phyloP scores from a whole-genome alignment of 352 stramenopile species.

The Phytophthora hybrid region DNA sequence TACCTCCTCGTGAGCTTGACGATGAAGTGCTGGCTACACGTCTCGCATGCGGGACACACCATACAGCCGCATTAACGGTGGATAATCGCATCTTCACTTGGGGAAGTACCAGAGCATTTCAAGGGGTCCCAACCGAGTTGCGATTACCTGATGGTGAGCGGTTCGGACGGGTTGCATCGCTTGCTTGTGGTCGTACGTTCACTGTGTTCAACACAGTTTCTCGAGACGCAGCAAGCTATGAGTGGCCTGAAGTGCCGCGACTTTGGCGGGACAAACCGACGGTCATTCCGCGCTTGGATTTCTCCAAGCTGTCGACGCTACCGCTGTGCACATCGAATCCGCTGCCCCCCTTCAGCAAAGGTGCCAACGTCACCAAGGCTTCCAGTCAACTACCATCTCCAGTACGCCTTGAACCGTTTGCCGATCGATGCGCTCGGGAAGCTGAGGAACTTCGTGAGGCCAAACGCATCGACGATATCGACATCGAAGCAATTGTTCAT shows the following conservation, averaged over 20 bases:
- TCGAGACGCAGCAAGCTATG: slow-evolving; percentile 62
- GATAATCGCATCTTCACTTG: slow-evolving; percentile 73
- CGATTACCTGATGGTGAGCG: slow-evolving; percentile 37
- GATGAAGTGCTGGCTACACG: slow-evolving; percentile 52
- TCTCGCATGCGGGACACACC: slow-evolving; percentile 73
- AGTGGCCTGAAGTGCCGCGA: slow-evolving; percentile 54
- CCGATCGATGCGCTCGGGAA: slow-evolving; percentile 48
- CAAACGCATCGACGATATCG: slow-evolving; percentile 65
- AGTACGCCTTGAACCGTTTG: slow-evolving; percentile 62
- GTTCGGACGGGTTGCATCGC: slow-evolving; percentile 61
- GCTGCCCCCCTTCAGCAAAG: slow-evolving; percentile 33
- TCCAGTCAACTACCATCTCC: slow-evolving; percentile 25
- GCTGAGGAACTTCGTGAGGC: slow-evolving; percentile 45
- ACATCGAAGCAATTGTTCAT: slow-evolving; percentile 73
- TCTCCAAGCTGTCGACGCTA: slow-evolving; percentile 47
- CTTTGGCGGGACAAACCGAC: slow-evolving; percentile 57
- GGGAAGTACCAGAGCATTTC: slow-evolving; percentile 69
- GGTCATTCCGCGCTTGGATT: slow-evolving; percentile 59
- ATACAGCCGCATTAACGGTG: slow-evolving; percentile 62
- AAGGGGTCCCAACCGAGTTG: slow-evolving; percentile 45
- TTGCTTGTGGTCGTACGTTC: slow-evolving; percentile 78
- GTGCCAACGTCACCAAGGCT: slow-evolving; percentile 22
- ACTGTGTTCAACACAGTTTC: slow-evolving; percentile 79
- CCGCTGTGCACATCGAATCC: slow-evolving; percentile 57
- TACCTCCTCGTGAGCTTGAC: slow-evolving; percentile 33